These are phyloP conservation scores for Tricholoma matsutake DNA, from an alignment of 768 basidiomycete genomes.

Conservation along the genomic window DNA sequence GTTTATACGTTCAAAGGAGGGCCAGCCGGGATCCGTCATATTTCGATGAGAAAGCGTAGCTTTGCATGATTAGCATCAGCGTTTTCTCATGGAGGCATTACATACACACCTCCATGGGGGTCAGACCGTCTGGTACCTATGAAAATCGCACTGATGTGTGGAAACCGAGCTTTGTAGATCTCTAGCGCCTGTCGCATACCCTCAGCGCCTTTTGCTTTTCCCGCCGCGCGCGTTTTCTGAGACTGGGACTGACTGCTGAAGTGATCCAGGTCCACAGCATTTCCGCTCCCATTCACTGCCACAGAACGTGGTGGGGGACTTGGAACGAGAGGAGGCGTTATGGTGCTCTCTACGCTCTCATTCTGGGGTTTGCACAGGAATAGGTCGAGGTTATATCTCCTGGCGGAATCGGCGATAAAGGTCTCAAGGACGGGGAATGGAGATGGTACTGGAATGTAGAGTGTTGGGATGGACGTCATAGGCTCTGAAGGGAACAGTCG, in stretches of 20 bases:
- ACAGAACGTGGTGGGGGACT: neutral
- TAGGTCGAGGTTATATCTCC: constrained; percentile 72
- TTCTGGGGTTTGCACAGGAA: constrained; percentile 50
- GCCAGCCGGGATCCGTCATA: constrained; percentile 90
- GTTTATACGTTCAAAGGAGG: constrained; percentile 84
- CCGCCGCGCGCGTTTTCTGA: constrained; percentile 34
- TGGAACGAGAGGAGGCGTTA: constrained; percentile 29
- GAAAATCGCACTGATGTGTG: constrained; percentile 73
- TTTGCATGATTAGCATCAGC: constrained; percentile 24
- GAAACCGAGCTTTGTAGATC: constrained; percentile 64
- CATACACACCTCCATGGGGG: constrained; percentile 84
- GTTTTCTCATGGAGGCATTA: neutral
- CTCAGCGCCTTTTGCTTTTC: constrained; percentile 56
- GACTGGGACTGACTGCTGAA: constrained; percentile 19
- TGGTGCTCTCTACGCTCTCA: constrained; percentile 46
- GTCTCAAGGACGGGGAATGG: constrained; percentile 82
- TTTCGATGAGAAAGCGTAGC: constrained; percentile 69
- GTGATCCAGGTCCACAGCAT: constrained; percentile 19
- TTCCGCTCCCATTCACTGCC: neutral
- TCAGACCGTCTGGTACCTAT: constrained; percentile 88
- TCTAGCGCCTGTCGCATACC: constrained; percentile 80
- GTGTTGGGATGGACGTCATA: constrained; percentile 51
- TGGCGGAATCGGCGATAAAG: constrained; percentile 69
- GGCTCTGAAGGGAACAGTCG: constrained; percentile 30
- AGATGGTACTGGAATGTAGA: constrained; percentile 89